Evolutionary conservation across 2,329 filamentous ascomycete species (phyloP), one percentile per base, ranked within the genome.

Genomic region (Epichloe glyceriae): DNA sequence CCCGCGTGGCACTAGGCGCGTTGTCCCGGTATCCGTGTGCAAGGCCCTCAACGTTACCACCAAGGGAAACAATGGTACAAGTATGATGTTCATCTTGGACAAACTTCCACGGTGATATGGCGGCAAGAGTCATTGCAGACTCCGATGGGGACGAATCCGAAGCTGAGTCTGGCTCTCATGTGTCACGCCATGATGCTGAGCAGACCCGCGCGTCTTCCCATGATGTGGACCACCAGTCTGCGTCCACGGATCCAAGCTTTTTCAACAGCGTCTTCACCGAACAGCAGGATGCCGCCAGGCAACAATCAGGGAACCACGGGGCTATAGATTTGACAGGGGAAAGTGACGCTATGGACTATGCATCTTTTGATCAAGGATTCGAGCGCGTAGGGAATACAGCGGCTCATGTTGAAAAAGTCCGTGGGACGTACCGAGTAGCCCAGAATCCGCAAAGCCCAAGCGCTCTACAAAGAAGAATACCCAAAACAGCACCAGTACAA

Each of bases 261-360:
- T 77, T 77, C 54, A 68, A 69, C 45, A 66, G 62, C 47, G 58
- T 77, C 10, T 76, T 74, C 52, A 64, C 73, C 20, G 70, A 74
- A 46, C 72, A 76, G 56, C 65, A 67, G 39, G 62, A 63, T 35
- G 63, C 64, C 20, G 58, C 61, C 15, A 53, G 51, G 26, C 56
- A 60, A 43, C 54, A 58, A 19, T 12, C 37, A 33, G 39, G 30
- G 14, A 38, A 39, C 3, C 6, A 15, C 6, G 34, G 33, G 1
- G 34, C 42, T 17, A 45, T 22, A 22, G 41, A 45, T 11, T 39
- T 37, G 15, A 33, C 22, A n/a, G 46, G 47, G 40, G 50, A 47
- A 40, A 40, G 22, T 19, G 47, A 53, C 15, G 26, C 17, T 17
- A 19, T 22, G 22, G 40, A 50, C 8, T 35, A 4, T 35, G 6